Base-by-base conservation (phyloP, 2,329 filamentous ascomycete species). In the Neofusicoccum ribis region DNA sequence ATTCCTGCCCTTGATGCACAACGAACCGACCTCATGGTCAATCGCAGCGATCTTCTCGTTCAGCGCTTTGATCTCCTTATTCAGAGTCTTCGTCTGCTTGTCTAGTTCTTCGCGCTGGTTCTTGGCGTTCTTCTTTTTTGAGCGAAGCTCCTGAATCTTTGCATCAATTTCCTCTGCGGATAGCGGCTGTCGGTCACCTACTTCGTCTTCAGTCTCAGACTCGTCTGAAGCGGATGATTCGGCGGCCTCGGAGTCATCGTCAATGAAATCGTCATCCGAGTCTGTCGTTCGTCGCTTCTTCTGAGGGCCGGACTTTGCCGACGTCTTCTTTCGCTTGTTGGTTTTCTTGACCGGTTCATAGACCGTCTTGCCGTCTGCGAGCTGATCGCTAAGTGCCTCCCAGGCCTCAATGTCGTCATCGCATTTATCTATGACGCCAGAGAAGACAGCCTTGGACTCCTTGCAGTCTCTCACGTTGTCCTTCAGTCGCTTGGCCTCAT, bases 1-100 rank as follows among this genome's bases (percentile, higher is more conserved):
- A 61, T 89, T 90, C 27, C 87, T 79, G 4, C 80, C 81, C 15
- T 78, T 74, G 64, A 89, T 87, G 67, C 86, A 84, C 1, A 80
- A 71, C 2, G 71, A 73, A 47, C 71, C 78, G 64, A 77, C 72
- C 39, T 78, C 65, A 9, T 72, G 74, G 47, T 77, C 70, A 15
- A 81, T 71, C 1, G 70, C 66, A 2, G 70, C 70, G 14, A 74
- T 67, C 39, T 76, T 71, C 1, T 70, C 64, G 11, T 79, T 68
- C 5, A 77, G 63, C 14, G 71, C 69, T 2, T 65, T 66, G 7
- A 79, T 70, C 15, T 72, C 60, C 14, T 72, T 66, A 39, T 68
- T 69, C 3, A 79, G 31, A n/a, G 72, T 68, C 4, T 72, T 72
- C 9, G 79, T 75, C 31, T 74, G 65, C 3, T 70, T 66, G 7